Conservation (phyloP, 2,329 filamentous ascomycete species). For the Xylariaceae sp. region DNA sequence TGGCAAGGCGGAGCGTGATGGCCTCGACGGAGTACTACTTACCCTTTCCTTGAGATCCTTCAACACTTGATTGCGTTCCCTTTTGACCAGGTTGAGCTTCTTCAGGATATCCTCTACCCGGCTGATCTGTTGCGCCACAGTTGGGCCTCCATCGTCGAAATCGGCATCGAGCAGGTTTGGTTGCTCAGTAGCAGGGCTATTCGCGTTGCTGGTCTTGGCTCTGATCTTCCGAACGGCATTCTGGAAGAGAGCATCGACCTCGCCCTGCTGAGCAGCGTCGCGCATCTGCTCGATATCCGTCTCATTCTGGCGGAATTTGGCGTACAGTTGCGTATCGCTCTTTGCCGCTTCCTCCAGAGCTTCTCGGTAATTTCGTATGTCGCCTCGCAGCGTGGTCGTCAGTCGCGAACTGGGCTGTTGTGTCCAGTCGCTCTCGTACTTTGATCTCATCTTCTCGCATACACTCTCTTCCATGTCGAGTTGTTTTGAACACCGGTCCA, state of each 20-base stretch:
- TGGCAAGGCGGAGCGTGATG: not conserved
- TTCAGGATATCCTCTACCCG: constrained; percentile 85
- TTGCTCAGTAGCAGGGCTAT: constrained; percentile 58
- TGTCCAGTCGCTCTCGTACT: constrained; percentile 93
- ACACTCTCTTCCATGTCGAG: constrained; percentile 96
- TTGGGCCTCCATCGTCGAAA: constrained; percentile 73
- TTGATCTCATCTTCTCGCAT: constrained; percentile 98
- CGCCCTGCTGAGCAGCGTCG: constrained; percentile 76
- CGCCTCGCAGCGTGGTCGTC: constrained; percentile 78
- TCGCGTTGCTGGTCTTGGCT: constrained; percentile 54
- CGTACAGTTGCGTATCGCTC: constrained; percentile 78
- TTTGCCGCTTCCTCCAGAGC: constrained; percentile 83
- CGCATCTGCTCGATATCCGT: constrained; percentile 93
- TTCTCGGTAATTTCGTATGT: constrained; percentile 81
- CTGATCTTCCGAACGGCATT: constrained; percentile 76
- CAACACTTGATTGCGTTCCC: constrained; percentile 83
- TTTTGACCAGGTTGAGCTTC: constrained; percentile 86
- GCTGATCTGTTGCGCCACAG: constrained; percentile 82
- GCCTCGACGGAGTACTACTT: constrained; percentile 22
- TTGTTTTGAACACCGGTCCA: constrained; percentile 81
- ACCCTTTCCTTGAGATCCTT: constrained; percentile 99
- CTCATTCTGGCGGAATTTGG: constrained; percentile 80
- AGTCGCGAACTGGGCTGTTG: constrained; percentile 91
- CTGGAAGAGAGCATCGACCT: constrained; percentile 85
- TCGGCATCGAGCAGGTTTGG: constrained; percentile 86